Base-by-base conservation (phyloP, 2,329 filamentous ascomycete species). In the Intubia oerlemansii region DNA sequence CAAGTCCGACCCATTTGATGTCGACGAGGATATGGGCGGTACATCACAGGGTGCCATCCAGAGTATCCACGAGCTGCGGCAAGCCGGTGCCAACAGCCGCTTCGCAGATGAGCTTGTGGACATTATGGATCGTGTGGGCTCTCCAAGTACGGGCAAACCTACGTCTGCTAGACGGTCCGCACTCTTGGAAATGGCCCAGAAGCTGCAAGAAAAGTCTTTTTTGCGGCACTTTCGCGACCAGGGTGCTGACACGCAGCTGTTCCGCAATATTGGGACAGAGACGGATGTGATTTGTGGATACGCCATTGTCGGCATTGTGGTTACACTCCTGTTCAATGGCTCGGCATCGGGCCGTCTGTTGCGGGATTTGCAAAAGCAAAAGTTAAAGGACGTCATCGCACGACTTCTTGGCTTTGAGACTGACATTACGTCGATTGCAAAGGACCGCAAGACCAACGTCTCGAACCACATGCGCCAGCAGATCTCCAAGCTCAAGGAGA, bases 221-320 rank as follows among this genome's bases (percentile, higher is more conserved):
- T 54, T 66, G 17, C 56, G 59, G 12, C 71, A 77, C 35, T 82
- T 92, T 40, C 60, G 76, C 13, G 72, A 82, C 35, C 72, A 80
- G 38, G 67, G 69, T 6, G 66, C 76, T 32, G 76, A 80, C 35
- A 62, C 69, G 30, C 64, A 63, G 17, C 55, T 93, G 11, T 63
- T 81, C 29, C 57, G 63, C 25, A 62, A 65, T 24, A 54, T 77
- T 8, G 59, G 56, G 1, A 54, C 56, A 27, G 66, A 74, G 41
- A 49, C 56, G 2, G 75, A 82, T 42, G 38, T 59, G 14, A 51
- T 75, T 20, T 59, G 61, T 29, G 69, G 68, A 6, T 76, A 74
- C 41, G 52, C 68, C 2, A 56, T 81, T 10, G 49, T 65, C n/a
- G 62, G 66, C 2, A 60, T 67, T n/a, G 52, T 79, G 5, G 52